A percentile compares a stretch with the other conserved stretches of the same genome.
phyloP scores from a whole-genome alignment of 1,139 yeast species.

The Debaryomyces psychrophilus region DNA sequence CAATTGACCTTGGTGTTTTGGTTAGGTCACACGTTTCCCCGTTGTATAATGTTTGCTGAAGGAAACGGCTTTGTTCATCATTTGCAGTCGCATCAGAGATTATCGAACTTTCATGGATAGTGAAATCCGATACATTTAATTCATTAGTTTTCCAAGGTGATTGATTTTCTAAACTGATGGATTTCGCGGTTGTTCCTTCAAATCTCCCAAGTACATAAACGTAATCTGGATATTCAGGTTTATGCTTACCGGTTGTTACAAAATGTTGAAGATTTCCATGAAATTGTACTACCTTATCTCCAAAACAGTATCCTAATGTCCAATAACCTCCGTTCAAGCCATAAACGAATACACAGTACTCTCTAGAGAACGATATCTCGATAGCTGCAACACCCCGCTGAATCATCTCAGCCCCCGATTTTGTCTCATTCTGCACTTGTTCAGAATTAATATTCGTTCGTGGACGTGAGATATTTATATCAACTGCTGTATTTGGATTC shows the following conservation, averaged over 20 bases:
- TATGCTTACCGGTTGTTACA: conserved; percentile 29
- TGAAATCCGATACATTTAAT: conserved; percentile 23
- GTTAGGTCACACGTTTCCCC: conserved; percentile 82
- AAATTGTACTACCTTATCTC: conserved; percentile 60
- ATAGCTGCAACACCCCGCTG: conserved; percentile 25
- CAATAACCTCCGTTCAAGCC: conserved; percentile 57
- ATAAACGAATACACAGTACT: conserved; percentile 36
- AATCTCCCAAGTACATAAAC: conserved; percentile 53
- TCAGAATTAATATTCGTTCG: not conserved
- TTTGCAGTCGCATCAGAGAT: conserved; percentile 16
- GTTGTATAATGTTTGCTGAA: conserved; percentile 54
- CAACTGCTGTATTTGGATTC: conserved; percentile 5
- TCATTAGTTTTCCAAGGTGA: conserved; percentile 19
- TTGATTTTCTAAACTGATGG: conserved; percentile 29
- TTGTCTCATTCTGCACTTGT: not conserved
- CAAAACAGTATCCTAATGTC: conserved; percentile 64
- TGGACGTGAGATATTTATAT: not conserved
- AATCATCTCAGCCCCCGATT: conserved; percentile 8
- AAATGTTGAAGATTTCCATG: conserved; percentile 41
- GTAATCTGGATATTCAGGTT: conserved; percentile 40
- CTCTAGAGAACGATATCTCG: conserved; percentile 25
- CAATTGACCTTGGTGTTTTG: conserved; percentile 59
- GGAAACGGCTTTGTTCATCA: conserved; percentile 26
- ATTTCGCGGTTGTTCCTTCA: conserved; percentile 24
- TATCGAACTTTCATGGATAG: conserved; percentile 23